A percentile compares a stretch with the other conserved stretches of the same genome.
These are phyloP conservation scores for Nasturtium officinale DNA, from an alignment of 345 rosid species.

Conservation along the genomic window DNA sequence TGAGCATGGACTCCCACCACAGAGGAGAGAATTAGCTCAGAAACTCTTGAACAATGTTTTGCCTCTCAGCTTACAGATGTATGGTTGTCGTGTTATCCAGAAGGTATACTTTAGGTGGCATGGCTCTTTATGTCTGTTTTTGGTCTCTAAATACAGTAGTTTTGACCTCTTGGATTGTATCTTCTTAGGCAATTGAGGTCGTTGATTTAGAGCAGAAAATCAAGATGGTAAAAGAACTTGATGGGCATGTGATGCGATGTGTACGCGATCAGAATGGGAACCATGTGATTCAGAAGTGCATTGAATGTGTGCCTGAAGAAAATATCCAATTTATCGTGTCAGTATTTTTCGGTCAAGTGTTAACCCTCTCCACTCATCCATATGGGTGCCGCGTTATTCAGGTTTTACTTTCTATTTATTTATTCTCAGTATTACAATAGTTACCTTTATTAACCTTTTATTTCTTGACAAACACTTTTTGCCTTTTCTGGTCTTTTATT, in stretches of 20 bases:
- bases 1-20: slow-evolving; percentile 89
- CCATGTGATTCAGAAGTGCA: slow-evolving; percentile 97
- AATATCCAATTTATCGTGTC: slow-evolving; percentile 55
- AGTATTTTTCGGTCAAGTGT: slow-evolving; percentile 79
- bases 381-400: slow-evolving; percentile 99
- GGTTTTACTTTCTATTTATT: slow-evolving; percentile 46
- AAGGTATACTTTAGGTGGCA: slow-evolving; percentile 52
- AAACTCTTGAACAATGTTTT: slow-evolving; percentile 81
- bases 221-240: slow-evolving; percentile 89
- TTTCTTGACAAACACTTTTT: background rate
- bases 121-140: background rate
- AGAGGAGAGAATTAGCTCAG: slow-evolving; percentile 81
- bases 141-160: background rate
- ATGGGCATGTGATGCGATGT: slow-evolving; percentile 89
- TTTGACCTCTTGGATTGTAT: background rate
- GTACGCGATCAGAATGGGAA: slow-evolving; percentile 98
- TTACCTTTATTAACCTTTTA: too few relatives aligned
- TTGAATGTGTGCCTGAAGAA: slow-evolving; percentile 91
- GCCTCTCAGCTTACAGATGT: slow-evolving; percentile 93
- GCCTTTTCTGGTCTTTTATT: background rate
- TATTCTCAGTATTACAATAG: too few relatives aligned
- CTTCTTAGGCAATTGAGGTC: slow-evolving; percentile 82
- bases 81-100: slow-evolving; percentile 97
- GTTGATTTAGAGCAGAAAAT: slow-evolving; percentile 89
- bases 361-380: slow-evolving; percentile 84